Percentiles rank a stretch among this genome's conserved stretches.
Conservation (phyloP, 2,329 filamentous ascomycete genomes). For the Aureobasidium sp. region DNA sequence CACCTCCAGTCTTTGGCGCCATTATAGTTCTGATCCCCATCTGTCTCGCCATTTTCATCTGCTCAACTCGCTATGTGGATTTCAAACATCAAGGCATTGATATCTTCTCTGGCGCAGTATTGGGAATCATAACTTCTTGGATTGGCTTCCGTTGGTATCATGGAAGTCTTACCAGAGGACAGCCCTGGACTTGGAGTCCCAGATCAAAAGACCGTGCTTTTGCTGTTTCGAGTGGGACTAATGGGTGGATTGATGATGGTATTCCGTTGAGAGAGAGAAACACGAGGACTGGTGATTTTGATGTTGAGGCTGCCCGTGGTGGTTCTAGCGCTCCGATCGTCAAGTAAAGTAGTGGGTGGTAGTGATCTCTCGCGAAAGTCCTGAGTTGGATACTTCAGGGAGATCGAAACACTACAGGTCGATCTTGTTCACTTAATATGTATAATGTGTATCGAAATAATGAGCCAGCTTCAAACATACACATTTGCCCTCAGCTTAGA, state of each 20-base stretch:
- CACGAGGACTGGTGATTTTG: not conserved
- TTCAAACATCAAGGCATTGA: constrained; percentile 91
- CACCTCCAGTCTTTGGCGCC: constrained; percentile 74
- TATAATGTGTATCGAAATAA: too few species aligned
- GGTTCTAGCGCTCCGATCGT: not conserved
- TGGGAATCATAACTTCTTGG: constrained; percentile 64
- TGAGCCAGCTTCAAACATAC: too few species aligned
- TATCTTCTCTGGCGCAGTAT: constrained; percentile 73
- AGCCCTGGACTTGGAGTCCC: constrained; percentile 85
- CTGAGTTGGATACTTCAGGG: too few species aligned
- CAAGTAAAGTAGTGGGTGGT: not conserved
- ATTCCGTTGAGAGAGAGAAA: not conserved
- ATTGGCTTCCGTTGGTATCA: constrained; percentile 83
- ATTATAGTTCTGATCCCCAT: constrained; percentile 64
- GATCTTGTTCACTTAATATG: too few species aligned
- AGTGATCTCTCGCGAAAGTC: too few species aligned
- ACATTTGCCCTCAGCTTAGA: too few species aligned
- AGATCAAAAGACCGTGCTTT: constrained; percentile 67
- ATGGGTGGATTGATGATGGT: constrained; percentile 10
- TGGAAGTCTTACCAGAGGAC: constrained; percentile 67
- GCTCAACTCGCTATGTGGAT: constrained; percentile 79
- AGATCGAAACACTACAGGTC: too few species aligned
- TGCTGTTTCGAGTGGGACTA: not conserved
- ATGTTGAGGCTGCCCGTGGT: constrained; percentile 2
- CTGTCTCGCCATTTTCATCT: constrained; percentile 69